Evolutionary conservation across 495 filamentous ascomycete species (phyloP), one percentile per base, ranked within the genome.

Genomic region (Neurospora terricola): DNA sequence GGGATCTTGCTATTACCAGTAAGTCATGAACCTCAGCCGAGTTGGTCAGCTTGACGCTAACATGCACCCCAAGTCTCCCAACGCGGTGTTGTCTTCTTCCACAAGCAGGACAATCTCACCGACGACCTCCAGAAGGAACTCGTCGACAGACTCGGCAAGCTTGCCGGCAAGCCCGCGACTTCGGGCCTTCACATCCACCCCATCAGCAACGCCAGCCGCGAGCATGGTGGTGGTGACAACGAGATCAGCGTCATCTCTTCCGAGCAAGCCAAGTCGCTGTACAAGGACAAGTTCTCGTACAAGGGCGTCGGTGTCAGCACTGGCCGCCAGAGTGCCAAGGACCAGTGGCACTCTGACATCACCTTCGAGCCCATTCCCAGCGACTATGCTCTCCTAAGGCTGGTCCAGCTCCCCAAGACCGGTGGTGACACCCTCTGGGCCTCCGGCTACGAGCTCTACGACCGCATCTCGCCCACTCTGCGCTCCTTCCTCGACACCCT

Each of bases 1-100:
- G 87, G 0, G 90, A 93, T 45, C 84, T 93, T 3, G 89, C 91
- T 34, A 87, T 91, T 54, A 81, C 78, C 34, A 77, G 80, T 82
- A 37, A 12, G 75, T 68, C 40, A 37, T 72, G 72, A 34, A 40
- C 8, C 40, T 30, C 48, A 4, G 7, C 27, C 4, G 18, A 71
- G 0, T 21, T 5, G 18, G 1, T 45, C 38, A 0, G 11, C 14
- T 10, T 37, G 12, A 1, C 12, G 27, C 71, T 75, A 68, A 76
- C 76, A 34, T 10, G 36, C 1, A 1, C 30, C 62, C 12, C 18
- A 48, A 94, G 92, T 96, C 76, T 94, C 92, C 18, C 89, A 91
- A 75, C 88, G 92, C 0, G 91, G 92, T 4, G 93, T 96, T 0
- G 92, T 94, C 48, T 94, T 93, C 84, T 93, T 96, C 83, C 90